Evolutionary conservation across 129 eudicot genomes (phyloP).

Genomic region (Centrapalus pauciflorus): DNA sequence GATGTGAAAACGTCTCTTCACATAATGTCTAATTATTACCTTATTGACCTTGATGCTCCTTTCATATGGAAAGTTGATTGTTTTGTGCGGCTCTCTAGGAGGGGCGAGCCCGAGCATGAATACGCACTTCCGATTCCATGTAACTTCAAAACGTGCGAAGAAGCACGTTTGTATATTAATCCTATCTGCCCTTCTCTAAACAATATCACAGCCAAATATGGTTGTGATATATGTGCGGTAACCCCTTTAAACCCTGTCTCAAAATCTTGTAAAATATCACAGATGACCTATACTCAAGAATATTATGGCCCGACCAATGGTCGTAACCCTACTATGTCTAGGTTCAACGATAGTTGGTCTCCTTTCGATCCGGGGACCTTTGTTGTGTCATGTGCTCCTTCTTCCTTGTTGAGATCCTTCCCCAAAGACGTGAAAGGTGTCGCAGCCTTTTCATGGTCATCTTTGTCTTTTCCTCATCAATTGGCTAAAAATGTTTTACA

Average conservation of each 20-base stretch:
- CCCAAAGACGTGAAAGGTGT: slow-evolving; percentile 28
- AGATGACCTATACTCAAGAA: slow-evolving; percentile 10
- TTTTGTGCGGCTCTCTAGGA: background rate
- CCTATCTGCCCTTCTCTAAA: slow-evolving; percentile 15
- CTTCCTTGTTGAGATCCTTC: slow-evolving; percentile 18
- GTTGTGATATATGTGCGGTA: slow-evolving; percentile 15
- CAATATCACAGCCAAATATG: background rate
- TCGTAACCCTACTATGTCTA: slow-evolving; percentile 4
- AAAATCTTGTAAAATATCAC: slow-evolving; percentile 26
- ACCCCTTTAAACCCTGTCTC: slow-evolving; percentile 33
- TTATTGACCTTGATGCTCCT: slow-evolving; percentile 43
- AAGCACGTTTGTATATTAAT: slow-evolving; percentile 24
- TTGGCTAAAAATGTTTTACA: background rate
- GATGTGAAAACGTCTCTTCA: slow-evolving; percentile 25
- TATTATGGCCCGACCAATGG: slow-evolving; percentile 10
- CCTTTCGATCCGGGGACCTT: background rate
- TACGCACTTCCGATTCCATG: slow-evolving; percentile 20
- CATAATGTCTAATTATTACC: slow-evolving; percentile 20
- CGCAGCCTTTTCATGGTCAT: slow-evolving; percentile 31
- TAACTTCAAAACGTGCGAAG: slow-evolving; percentile 9
- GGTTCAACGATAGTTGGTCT: no score
- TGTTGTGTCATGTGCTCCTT: slow-evolving; percentile 38
- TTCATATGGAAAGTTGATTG: slow-evolving; percentile 37
- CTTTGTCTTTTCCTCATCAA: slow-evolving; percentile 33
- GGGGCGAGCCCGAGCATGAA: background rate